Base-by-base conservation (phyloP, 2,329 filamentous ascomycete species). In the Curvularia spicifera region DNA sequence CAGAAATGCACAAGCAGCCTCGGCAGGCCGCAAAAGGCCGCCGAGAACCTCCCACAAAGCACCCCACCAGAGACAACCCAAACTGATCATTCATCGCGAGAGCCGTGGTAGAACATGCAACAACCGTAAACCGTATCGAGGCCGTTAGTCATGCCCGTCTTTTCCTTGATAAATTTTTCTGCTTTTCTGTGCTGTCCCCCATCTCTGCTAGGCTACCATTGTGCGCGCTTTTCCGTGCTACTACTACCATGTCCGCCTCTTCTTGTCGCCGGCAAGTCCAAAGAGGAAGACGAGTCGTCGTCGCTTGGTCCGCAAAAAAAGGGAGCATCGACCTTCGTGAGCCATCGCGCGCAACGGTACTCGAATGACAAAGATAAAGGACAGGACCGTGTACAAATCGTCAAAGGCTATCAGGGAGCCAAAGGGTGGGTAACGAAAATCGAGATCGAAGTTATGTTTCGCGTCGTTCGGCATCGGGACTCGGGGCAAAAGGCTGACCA, bases 351-450 rank as follows among this genome's bases (percentile, higher is more conserved):
- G 65, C 60, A 60, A 56, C 61, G 56, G 53, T 65, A 51, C 53
- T 63, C 61, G 61, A 64, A 63, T 58, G 18, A 61, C 57, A 59
- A 68, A 57, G 57, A 64, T 57, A 56, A 63, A 61, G 54, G 59
- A 60, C 45, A 61, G 63, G 63, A 69, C 61, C 63, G 66, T 67
- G 61, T 68, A 70, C 60, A 71, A 66, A 70, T 68, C 42, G 65
- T 72, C 60, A 67, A 64, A 60, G 59, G 62, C 62, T 65, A 67
- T 66, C 59, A 50, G 64, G 67, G 68, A 67, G 70, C 66, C 68
- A 60, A 69, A 68, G 68, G 63, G 68, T 66, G 66, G 68, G 66
- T 69, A 70, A 69, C 67, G 70, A 71, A 71, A 71, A 71, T 74
- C 71, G 71, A 68, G 59, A 61, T 69, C 66, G 68, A 66, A 64